Evolutionary conservation across 2,329 filamentous ascomycete genomes (phyloP), one percentile per base, ranked within the genome.

Genomic region (Penicillium sp.): DNA sequence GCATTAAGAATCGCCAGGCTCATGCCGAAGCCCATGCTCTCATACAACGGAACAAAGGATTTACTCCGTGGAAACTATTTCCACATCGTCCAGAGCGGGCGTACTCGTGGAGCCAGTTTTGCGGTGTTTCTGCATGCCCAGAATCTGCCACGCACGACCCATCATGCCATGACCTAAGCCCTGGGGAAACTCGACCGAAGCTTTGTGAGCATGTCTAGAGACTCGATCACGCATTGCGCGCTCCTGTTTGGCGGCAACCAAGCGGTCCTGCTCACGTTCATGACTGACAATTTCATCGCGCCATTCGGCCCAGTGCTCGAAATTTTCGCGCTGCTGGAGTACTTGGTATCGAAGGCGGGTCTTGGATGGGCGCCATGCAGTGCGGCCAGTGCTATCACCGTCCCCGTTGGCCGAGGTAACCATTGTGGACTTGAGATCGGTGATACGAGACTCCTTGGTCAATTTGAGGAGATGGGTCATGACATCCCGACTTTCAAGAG

Each of bases 301-400:
- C 74, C 74, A 76, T 62, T 76, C 73, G 14, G 71, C 66, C 75
- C 77, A 78, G 52, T 73, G 74, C 57, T 78, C 75, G 57, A 76
- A 76, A 43, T 77, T 69, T 56, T 78, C 76, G 32, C 76, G 73
- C 48, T 76, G 75, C 36, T 71, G 70, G 7, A 78, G 70, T 5
- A 75, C 68, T 53, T 74, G 73, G 59, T 77, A 78, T 9, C 71
- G 67, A 16, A 74, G 70, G 27, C 74, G 76, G 18, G 73, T 70
- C 47, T 76, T 76, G 3, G 71, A 62, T 7, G 76, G 72, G 19
- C 75, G 71, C 75, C 76, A 77, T 19, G 67, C 61, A 11, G 65
- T 61, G 44, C 70, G 72, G 51, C 62, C 70, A 32, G 51, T 26
- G 19, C 49, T 57, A 23, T 65, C 62, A 16, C 62, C 48, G 13